Evolutionary conservation across 306 rosid genomes (phyloP).

Genomic region (Medicago ruthenica): DNA sequence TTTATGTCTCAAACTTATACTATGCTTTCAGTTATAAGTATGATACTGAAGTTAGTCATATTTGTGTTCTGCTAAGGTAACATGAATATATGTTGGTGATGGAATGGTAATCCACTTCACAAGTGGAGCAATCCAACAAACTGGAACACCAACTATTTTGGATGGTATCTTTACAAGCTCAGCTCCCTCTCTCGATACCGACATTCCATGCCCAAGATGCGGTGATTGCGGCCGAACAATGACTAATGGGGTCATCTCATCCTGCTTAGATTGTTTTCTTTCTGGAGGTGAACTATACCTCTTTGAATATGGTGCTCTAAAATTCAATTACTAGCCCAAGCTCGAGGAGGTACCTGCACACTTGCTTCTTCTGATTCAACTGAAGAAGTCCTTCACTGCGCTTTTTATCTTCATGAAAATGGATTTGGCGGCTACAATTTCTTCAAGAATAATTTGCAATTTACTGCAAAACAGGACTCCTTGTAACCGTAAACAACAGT

Average conservation of each 20-base stretch:
- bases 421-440: conserved; percentile 68
- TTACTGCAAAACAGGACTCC: conserved; percentile 86
- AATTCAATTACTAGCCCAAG: conserved; percentile 60
- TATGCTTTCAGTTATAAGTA: no score
- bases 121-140: conserved; percentile 48
- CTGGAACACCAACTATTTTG: conserved; percentile 49
- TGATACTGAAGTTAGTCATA: conserved; percentile 29
- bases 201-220: conserved; percentile 62
- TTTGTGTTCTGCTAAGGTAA: conserved; percentile 14
- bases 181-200: conserved; percentile 42
- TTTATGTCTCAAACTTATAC: no score
- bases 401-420: conserved; percentile 64
- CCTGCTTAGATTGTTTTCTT: conserved; percentile 76
- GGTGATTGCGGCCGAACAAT: conserved; percentile 51
- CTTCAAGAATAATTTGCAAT: conserved; percentile 79
- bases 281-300: conserved; percentile 58
- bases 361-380: conserved; percentile 58
- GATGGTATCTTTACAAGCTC: conserved; percentile 53
- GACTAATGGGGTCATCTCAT: conserved; percentile 57
- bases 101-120: conserved; percentile 84
- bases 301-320: conserved; percentile 62
- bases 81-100: conserved; percentile 76
- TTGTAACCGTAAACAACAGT: conserved; percentile 41
- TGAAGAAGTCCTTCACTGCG: conserved; percentile 56
- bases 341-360: conserved; percentile 84